These are phyloP conservation scores for Closterium sp. DNA, from an alignment of 139 green algal genomes.

Conservation along the genomic window DNA sequence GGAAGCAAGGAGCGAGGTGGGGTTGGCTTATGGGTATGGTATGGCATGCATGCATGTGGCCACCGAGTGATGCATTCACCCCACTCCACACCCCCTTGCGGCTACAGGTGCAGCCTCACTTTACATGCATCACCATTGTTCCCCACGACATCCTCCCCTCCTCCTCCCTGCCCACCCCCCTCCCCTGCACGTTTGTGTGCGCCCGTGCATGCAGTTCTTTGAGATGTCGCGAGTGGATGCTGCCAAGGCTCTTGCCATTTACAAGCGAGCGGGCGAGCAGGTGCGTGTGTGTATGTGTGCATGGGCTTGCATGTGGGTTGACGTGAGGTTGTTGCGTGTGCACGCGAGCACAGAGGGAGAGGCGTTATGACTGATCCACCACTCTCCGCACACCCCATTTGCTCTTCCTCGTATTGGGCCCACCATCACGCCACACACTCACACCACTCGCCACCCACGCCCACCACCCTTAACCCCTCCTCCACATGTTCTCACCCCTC, in stretches of 20 bases:
- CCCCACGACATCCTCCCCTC: too few species aligned
- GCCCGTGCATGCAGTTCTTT: slow-evolving; percentile 72
- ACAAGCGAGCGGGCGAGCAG: slow-evolving; percentile 68
- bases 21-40: too few species aligned
- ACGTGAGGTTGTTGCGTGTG: background rate
- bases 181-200: background rate
- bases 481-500: too few species aligned
- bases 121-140: background rate
- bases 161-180: background rate
- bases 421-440: too few species aligned
- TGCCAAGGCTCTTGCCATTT: slow-evolving; percentile 72
- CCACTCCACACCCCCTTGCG: too few species aligned
- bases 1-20: background rate
- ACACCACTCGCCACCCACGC: background rate
- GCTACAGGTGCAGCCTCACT: background rate
- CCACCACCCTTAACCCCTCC: too few species aligned
- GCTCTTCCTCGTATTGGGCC: background rate
- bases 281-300: slow-evolving; percentile 2
- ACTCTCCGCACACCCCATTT: too few species aligned
- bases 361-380: background rate
- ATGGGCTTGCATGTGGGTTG: background rate
- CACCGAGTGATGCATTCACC: too few species aligned
- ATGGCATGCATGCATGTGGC: too few species aligned
- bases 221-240: slow-evolving; percentile 82
- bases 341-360: background rate